phyloP scores from a whole-genome alignment of 106 monocot species.

The Allium cepa region DNA sequence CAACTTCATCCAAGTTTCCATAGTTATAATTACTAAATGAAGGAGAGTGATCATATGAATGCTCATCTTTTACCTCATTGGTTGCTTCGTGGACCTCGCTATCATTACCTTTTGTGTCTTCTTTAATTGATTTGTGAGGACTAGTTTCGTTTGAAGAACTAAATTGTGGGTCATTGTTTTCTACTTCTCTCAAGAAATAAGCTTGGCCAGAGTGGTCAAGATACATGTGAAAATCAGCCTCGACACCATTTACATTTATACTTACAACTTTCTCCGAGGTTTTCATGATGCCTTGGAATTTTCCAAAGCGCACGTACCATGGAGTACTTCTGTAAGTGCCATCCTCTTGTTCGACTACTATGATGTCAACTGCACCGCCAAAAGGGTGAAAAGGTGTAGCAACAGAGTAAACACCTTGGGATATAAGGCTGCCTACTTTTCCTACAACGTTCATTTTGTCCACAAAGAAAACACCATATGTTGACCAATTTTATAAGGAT shows the following conservation, averaged over 20 bases:
- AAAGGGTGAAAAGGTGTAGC: constrained; percentile 98
- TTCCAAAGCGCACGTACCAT: constrained; percentile 96
- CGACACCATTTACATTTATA: constrained; percentile 74
- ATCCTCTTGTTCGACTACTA: constrained; percentile 88
- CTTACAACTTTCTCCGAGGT: constrained; percentile 80
- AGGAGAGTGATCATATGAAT: constrained; percentile 17
- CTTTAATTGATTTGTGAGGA: constrained; percentile 10
- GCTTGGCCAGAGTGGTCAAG: constrained; percentile 94
- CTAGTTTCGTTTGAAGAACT: constrained; percentile 10
- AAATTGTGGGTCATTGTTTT: constrained; percentile 9
- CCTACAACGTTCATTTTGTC: constrained; percentile 86
- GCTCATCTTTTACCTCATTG: constrained; percentile 6
- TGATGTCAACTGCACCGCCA: constrained; percentile 92
- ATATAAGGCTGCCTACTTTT: constrained; percentile 75
- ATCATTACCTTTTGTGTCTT: constrained; percentile 7
- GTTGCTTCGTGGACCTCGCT: constrained; percentile 13
- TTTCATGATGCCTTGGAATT: constrained; percentile 92
- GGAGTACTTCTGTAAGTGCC: constrained; percentile 92
- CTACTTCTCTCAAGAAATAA: constrained; percentile 80
- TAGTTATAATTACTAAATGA: constrained; percentile 50
- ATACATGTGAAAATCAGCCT: constrained; percentile 81
- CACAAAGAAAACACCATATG: not conserved
- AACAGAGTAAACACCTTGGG: constrained; percentile 91
- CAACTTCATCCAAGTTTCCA: constrained; percentile 70
- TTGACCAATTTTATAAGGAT: too few relatives aligned